Evolutionary conservation across 106 monocot genomes (phyloP).

Genomic region (Phalaenopsis equestris): DNA sequence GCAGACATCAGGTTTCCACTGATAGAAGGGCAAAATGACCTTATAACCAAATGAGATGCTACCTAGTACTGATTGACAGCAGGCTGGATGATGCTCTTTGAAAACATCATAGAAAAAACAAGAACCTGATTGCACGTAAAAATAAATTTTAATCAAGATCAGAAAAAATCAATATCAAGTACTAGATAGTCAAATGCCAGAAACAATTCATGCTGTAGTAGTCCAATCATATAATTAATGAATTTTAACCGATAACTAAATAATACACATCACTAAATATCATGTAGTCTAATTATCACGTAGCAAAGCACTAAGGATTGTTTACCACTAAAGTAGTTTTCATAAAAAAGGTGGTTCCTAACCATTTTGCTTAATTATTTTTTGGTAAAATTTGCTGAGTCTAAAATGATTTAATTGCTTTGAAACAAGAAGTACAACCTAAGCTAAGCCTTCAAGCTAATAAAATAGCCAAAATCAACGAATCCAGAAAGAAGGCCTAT

Average conservation of each 20-base stretch:
- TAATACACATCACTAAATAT: not conserved
- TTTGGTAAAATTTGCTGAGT: not conserved
- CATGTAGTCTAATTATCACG: not conserved
- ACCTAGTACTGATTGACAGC: slow-evolving; percentile 5
- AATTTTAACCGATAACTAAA: not conserved
- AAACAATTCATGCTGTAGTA: not conserved
- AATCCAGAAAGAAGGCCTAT: not conserved
- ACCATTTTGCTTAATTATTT: not conserved
- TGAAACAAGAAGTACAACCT: too few species aligned
- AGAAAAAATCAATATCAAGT: not conserved
- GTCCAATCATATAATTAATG: too few species aligned
- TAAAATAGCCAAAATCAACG: not conserved
- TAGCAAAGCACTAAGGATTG: not conserved
- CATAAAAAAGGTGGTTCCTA: not conserved
- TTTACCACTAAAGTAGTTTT: not conserved
- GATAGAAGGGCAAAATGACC: not conserved
- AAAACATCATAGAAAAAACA: not conserved
- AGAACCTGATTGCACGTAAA: not conserved
- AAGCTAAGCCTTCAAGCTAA: not conserved
- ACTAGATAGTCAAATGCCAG: not conserved
- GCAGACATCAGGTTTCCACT: slow-evolving; percentile 4
- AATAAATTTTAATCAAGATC: not conserved
- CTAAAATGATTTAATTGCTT: not conserved
- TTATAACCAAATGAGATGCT: not conserved
- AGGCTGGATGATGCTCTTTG: not conserved